Evolutionary conservation across 805 yeast species (phyloP), one percentile per base, ranked within the genome.

Genomic region (Huiozyma sinensis): DNA sequence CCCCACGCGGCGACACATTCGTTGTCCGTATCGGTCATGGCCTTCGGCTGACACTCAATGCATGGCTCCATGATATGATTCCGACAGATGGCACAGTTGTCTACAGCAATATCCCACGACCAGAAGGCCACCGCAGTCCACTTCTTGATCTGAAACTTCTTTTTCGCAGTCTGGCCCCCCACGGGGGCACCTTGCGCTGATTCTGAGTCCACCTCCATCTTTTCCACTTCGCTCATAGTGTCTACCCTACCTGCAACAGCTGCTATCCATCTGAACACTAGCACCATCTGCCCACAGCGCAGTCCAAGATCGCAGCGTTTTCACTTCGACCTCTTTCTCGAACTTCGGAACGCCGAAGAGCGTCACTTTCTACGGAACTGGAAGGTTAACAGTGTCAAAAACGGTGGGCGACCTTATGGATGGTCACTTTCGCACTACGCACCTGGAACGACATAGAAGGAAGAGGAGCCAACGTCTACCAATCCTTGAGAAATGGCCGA

Each of bases 101-200:
- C 98, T 44, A 87, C 90, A 33, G 80, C 90, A 48, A 87, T 83
- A 66, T 87, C 95, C 98, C 98, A 92, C 0, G 97, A 87, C 99
- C 99, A 92, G 61, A 92, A 87, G n/a, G 97, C 97, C 40, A 92
- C 98, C 0, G 97, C 97, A 10, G 95, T 88, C 97, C 98, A 90
- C 70, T 89, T 92, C 61, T 87, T 85, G 36, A 92, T 89, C 61
- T 90, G 97, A 56, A 92, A 89, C 55, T 85, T 74, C 62, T 82
- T 78, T 13, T 34, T 35, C n/a, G 27, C 30, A 13, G 36, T 39
- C 12, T 40, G 46, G 33, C 43, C 36, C n/a, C n/a, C n/a, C n/a
- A n/a, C n/a, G n/a, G n/a, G n/a, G 4, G 36, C 27, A 8, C 37
- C 36, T 7, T 30, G 27, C 24, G 35, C 36, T 17, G 42, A 48